A percentile compares a stretch with the other conserved stretches of the same genome.
phyloP scores from a whole-genome alignment of 768 basidiomycete species.

The Pleurotus salmoneostramineus region DNA sequence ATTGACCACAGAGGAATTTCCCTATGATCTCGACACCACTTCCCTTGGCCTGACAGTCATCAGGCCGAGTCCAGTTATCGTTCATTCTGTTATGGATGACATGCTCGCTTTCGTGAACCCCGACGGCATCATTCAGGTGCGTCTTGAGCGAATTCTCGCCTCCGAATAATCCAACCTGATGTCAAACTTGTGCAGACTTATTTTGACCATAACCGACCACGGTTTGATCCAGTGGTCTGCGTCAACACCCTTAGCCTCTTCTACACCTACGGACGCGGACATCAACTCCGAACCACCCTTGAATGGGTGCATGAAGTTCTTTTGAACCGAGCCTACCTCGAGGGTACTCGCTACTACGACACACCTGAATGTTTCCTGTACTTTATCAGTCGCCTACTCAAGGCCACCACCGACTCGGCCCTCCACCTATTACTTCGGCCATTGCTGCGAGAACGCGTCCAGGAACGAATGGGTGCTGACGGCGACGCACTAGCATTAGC shows the following conservation, averaged over 20 bases:
- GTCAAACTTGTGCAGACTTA: conserved; percentile 35
- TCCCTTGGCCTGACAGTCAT: conserved; percentile 47
- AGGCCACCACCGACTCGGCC: conserved; percentile 24
- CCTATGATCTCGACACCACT: conserved; percentile 56
- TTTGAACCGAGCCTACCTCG: conserved; percentile 46
- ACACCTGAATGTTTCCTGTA: conserved; percentile 50
- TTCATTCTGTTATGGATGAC: conserved; percentile 48
- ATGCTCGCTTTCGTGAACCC: conserved; percentile 47
- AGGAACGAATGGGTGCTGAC: conserved; percentile 44
- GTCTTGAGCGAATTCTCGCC: neutral
- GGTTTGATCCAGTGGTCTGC: conserved; percentile 51
- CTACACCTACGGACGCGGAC: conserved; percentile 43
- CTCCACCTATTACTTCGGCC: conserved; percentile 33
- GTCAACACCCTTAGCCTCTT: conserved; percentile 48
- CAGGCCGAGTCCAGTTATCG: conserved; percentile 24
- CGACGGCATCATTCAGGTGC: conserved; percentile 49
- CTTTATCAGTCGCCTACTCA: conserved; percentile 44
- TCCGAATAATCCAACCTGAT: neutral
- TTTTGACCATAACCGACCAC: conserved; percentile 45
- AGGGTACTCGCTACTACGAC: conserved; percentile 53
- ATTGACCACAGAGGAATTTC: conserved; percentile 45
- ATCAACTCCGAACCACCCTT: conserved; percentile 38
- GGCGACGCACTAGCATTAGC: conserved; percentile 54
- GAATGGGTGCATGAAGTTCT: conserved; percentile 49
- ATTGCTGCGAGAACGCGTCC: conserved; percentile 39